phyloP scores from a whole-genome alignment of 2,329 filamentous ascomycete species.

The Fusarium haematococcum region DNA sequence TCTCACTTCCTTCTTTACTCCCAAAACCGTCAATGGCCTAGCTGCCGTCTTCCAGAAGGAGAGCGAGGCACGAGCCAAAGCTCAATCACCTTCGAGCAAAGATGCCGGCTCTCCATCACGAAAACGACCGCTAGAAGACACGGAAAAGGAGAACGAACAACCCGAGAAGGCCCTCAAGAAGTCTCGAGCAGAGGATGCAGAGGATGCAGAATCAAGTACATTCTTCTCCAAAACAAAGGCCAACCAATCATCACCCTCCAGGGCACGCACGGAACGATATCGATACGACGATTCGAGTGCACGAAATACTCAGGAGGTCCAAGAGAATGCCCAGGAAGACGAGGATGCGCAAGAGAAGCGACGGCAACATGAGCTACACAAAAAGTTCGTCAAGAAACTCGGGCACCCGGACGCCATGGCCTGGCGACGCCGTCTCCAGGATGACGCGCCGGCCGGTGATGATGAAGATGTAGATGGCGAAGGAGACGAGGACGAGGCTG shows the following conservation, averaged over 20 bases:
- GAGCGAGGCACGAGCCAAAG: slow-evolving; percentile 39
- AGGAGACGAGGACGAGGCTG: slow-evolving; percentile 63
- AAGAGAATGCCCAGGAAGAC: slow-evolving; percentile 53
- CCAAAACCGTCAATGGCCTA: slow-evolving; percentile 65
- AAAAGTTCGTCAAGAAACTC: slow-evolving; percentile 89
- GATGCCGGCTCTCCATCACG: slow-evolving; percentile 48
- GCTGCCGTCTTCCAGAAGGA: slow-evolving; percentile 52
- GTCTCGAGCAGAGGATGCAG: slow-evolving; percentile 55
- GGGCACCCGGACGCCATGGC: slow-evolving; percentile 86
- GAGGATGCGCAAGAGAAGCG: slow-evolving; percentile 63
- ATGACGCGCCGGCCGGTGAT: slow-evolving; percentile 64
- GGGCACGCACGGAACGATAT: slow-evolving; percentile 64
- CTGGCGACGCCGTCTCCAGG: slow-evolving; percentile 70
- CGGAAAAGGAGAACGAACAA: slow-evolving; percentile 57
- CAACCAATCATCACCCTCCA: slow-evolving; percentile 29
- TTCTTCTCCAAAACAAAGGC: slow-evolving; percentile 47
- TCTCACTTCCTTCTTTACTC: slow-evolving; percentile 87
- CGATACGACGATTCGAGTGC: slow-evolving; percentile 61
- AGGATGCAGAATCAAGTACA: slow-evolving; percentile 49
- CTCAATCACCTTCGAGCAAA: slow-evolving; percentile 44
- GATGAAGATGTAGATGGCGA: slow-evolving; percentile 70
- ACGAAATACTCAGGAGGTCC: slow-evolving; percentile 41
- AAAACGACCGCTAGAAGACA: slow-evolving; percentile 65
- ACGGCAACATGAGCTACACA: slow-evolving; percentile 79
- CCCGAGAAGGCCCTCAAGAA: slow-evolving; percentile 58